Conservation (phyloP, 768 basidiomycete genomes). For the Lactarius psammicola region DNA sequence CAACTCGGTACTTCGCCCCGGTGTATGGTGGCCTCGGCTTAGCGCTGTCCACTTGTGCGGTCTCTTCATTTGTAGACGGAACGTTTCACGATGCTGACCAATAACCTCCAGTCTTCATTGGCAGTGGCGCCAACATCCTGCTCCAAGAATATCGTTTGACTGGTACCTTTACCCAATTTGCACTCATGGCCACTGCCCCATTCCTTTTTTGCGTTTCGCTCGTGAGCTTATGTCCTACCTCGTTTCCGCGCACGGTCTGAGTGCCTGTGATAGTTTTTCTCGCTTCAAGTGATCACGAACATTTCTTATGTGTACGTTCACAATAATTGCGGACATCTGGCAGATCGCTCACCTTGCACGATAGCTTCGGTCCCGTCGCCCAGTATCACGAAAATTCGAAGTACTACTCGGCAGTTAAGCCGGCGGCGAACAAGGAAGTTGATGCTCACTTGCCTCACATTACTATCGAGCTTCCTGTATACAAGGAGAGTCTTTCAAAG, state of each 20-base stretch:
- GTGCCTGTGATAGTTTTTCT: constrained; percentile 57
- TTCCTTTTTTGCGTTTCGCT: constrained; percentile 75
- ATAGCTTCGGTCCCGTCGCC: constrained; percentile 75
- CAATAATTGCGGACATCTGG: constrained; percentile 1
- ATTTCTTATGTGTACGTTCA: constrained; percentile 58
- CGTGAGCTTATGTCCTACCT: constrained; percentile 41
- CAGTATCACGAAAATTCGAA: constrained; percentile 83
- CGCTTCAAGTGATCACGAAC: constrained; percentile 64
- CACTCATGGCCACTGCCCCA: constrained; percentile 61
- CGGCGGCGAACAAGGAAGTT: constrained; percentile 59
- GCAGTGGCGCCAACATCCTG: constrained; percentile 55
- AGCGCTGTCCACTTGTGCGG: constrained; percentile 64
- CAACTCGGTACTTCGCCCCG: constrained; percentile 63
- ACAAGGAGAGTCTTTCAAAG: constrained; percentile 80
- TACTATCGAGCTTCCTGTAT: constrained; percentile 82
- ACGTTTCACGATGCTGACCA: neutral
- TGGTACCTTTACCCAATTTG: constrained; percentile 58
- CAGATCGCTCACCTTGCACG: constrained; percentile 8
- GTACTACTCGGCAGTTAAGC: constrained; percentile 73
- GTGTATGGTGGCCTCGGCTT: constrained; percentile 69
- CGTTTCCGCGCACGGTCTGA: constrained; percentile 1
- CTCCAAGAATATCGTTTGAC: constrained; percentile 71
- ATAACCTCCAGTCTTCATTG: constrained; percentile 57
- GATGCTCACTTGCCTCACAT: constrained; percentile 69
- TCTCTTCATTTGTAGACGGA: neutral